Percentiles rank a stretch among this genome's conserved stretches.
These are phyloP conservation scores for Backusella tarrabulga DNA, from an alignment of 192 early-diverging fungal genomes.

Conservation along the genomic window DNA sequence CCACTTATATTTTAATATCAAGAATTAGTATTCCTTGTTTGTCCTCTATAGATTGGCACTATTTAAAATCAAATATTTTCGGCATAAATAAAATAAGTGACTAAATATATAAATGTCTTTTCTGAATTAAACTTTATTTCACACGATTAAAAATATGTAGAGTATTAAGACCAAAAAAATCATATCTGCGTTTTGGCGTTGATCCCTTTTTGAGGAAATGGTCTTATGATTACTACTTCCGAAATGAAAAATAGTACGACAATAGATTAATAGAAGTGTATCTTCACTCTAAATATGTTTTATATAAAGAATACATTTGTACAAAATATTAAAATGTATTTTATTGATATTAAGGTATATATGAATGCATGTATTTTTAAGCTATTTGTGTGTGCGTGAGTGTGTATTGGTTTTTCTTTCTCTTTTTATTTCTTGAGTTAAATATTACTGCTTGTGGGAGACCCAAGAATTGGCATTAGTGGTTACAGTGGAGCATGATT, in stretches of 20 bases:
- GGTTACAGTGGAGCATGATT: background rate
- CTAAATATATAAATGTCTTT: background rate
- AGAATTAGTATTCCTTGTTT: background rate
- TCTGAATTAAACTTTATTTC: background rate
- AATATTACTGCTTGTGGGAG: background rate
- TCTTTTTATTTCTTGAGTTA: background rate
- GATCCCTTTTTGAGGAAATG: too few species aligned
- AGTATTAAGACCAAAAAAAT: too few species aligned
- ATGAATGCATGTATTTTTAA: background rate
- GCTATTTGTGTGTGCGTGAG: background rate
- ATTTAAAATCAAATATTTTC: background rate
- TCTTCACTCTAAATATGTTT: background rate
- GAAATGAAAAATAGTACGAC: background rate
- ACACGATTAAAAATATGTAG: background rate
- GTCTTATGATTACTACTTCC: background rate
- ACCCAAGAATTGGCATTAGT: slow-evolving; percentile 8
- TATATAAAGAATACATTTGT: background rate
- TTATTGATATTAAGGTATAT: background rate
- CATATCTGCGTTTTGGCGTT: background rate
- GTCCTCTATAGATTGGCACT: background rate
- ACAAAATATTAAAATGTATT: background rate
- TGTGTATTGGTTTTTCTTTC: background rate
- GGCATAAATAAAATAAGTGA: too few species aligned
- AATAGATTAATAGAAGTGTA: background rate
- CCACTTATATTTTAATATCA: background rate